These are phyloP conservation scores for Drechslerella coelobrocha DNA, from an alignment of 2,329 filamentous ascomycete species.

Conservation along the genomic window DNA sequence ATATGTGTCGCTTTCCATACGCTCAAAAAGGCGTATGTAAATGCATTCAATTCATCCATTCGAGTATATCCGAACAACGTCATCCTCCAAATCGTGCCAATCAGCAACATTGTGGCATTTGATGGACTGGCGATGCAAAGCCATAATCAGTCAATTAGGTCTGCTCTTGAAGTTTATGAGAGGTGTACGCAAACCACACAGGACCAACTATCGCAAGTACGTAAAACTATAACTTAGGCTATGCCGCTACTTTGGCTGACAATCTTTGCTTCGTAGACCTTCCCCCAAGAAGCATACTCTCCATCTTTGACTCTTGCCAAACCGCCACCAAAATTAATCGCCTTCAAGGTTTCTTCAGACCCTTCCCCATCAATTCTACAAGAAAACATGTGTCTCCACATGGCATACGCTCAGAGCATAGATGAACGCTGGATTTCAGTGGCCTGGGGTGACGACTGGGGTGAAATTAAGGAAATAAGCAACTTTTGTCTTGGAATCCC, in stretches of 20 bases:
- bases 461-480: conserved; percentile 73
- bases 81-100: conserved; percentile 77
- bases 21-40: conserved; percentile 71
- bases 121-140: conserved; percentile 69
- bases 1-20: conserved; percentile 76
- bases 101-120: conserved; percentile 70
- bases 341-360: conserved; percentile 73
- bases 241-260: conserved; percentile 31
- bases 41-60: conserved; percentile 61
- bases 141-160: conserved; percentile 66
- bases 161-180: conserved; percentile 79
- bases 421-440: conserved; percentile 80
- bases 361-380: conserved; percentile 76
- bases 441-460: conserved; percentile 80
- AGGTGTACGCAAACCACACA: conserved; percentile 65
- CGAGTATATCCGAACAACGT: conserved; percentile 66
- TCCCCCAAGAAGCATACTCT: conserved; percentile 65
- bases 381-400: conserved; percentile 80
- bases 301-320: conserved; percentile 77
- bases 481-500: conserved; percentile 75
- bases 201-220: conserved; percentile 54
- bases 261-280: conserved; percentile 62
- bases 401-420: conserved; percentile 77
- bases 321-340: conserved; percentile 72
- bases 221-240: conserved; percentile 29